Evolutionary conservation across 1,284 basidiomycete genomes (phyloP), one percentile per base, ranked within the genome.

Genomic region (Cutaneotrichosporon arboriforme): DNA sequence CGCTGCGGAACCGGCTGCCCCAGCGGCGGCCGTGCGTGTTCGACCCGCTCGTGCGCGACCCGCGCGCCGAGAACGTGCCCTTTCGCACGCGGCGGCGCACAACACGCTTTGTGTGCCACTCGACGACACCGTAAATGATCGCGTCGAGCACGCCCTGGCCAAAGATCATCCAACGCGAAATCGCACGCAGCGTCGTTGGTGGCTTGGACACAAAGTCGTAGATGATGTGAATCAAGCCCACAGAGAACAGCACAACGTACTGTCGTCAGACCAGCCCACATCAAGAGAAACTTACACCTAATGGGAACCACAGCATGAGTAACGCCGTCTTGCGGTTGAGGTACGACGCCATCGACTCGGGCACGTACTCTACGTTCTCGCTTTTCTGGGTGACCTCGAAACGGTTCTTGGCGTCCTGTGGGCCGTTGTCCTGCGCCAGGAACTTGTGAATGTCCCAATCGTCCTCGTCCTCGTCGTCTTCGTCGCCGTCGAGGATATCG

Each of bases 111-210:
- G 67, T 67, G 48, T 73, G 71, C 66, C 69, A 74, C 62, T 77
- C 75, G 48, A 77, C 69, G 8, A 72, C 45, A 34, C 75, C 75
- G 45, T 76, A 77, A 54, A 76, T 76, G 47, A 75, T 13, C 4
- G 69, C 72, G 51, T 76, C 70, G 4, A 75, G 59, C 13, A 74
- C 54, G 17, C 74, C 74, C 51, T 77, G 75, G 4, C 71, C 61
- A 41, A 77, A 72, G 45, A 77, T 65, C 53, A 75, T 68, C 75
- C 75, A 77, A 45, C 74, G 59, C 7, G 73, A 72, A 15, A 77
- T 51, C 8, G 74, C 75, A 23, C 72, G 55, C 12, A 77, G 55
- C 1, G 53, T 55, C 2, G 59, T 55, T 0, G 74, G 71, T 2
- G 72, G 67, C 13, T 54, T 35, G 7, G 63, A 60, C 4, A 41